phyloP scores from a whole-genome alignment of 2,329 filamentous ascomycete genomes.

The Phialophora tarda region DNA sequence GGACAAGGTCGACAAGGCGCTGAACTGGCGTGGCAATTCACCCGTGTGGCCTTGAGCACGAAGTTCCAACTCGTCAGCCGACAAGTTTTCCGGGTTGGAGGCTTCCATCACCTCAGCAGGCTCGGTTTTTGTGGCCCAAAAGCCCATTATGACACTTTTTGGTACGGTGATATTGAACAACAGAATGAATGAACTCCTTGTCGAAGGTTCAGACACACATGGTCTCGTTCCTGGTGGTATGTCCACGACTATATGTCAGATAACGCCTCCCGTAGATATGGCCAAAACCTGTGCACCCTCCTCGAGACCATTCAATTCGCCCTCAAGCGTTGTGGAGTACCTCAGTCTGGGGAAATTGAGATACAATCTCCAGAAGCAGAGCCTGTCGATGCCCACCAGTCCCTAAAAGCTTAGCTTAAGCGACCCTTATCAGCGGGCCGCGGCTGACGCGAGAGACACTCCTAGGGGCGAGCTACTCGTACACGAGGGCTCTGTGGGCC shows the following conservation, averaged over 20 bases:
- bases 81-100: constrained; percentile 16
- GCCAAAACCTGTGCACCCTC: not conserved
- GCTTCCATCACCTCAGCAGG: constrained; percentile 5
- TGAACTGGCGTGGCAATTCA: constrained; percentile 38
- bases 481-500: too few relatives aligned
- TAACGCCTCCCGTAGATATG: not conserved
- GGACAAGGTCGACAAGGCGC: constrained; percentile 38
- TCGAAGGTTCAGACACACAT: constrained; percentile 14
- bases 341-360: constrained; percentile 16
- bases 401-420: constrained; percentile 26
- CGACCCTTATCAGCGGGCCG: constrained; percentile 15
- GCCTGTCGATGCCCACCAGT: constrained; percentile 14
- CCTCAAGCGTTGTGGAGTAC: too few relatives aligned
- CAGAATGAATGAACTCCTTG: not conserved
- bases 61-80: constrained; percentile 21
- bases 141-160: constrained; percentile 17
- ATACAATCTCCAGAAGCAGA: constrained; percentile 3
- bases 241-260: constrained; percentile 22
- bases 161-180: constrained; percentile 5
- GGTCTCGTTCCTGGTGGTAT: constrained; percentile 7
- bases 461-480: not conserved
- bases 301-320: too few relatives aligned
- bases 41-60: constrained; percentile 31
- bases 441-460: too few relatives aligned
- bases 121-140: too few relatives aligned